Evolutionary conservation across 768 basidiomycete species (phyloP).

Genomic region (Pholiota conissans): DNA sequence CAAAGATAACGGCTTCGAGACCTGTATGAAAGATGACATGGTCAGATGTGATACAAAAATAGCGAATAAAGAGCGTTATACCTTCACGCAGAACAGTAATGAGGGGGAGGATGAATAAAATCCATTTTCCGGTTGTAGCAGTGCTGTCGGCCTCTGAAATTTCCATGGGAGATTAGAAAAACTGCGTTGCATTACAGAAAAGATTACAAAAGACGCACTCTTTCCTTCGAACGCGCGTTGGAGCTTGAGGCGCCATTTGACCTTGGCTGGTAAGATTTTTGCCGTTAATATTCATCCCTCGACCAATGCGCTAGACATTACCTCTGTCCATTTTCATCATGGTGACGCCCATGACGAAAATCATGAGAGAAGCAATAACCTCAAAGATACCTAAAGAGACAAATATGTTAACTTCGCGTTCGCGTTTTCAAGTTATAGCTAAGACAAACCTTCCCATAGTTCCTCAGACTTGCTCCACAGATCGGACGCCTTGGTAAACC

Average conservation of each 20-base stretch:
- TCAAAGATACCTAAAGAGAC: conserved; percentile 59
- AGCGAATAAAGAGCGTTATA: conserved; percentile 11
- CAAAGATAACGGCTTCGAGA: conserved; percentile 90
- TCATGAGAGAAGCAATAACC: conserved; percentile 74
- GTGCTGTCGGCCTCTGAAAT: conserved; percentile 44
- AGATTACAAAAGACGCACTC: conserved; percentile 31
- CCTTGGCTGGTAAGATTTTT: conserved; percentile 52
- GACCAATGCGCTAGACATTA: conserved; percentile 13
- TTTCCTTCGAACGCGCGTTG: conserved; percentile 69
- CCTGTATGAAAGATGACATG: conserved; percentile 37
- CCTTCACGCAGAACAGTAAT: conserved; percentile 95
- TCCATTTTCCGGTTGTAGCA: conserved; percentile 72
- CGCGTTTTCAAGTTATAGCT: background rate
- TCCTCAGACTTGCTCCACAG: conserved; percentile 85
- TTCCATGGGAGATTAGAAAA: background rate
- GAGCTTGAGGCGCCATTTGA: conserved; percentile 94
- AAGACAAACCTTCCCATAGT: conserved; percentile 83
- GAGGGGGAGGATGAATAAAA: conserved; percentile 85
- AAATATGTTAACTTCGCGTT: background rate
- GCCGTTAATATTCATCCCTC: background rate
- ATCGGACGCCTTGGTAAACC: conserved; percentile 88
- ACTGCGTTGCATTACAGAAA: background rate
- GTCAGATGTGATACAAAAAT: background rate
- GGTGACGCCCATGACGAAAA: conserved; percentile 90
- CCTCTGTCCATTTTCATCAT: conserved; percentile 94